Conservation (phyloP, 2,329 filamentous ascomycete genomes). For the Colletotrichum spinosum region DNA sequence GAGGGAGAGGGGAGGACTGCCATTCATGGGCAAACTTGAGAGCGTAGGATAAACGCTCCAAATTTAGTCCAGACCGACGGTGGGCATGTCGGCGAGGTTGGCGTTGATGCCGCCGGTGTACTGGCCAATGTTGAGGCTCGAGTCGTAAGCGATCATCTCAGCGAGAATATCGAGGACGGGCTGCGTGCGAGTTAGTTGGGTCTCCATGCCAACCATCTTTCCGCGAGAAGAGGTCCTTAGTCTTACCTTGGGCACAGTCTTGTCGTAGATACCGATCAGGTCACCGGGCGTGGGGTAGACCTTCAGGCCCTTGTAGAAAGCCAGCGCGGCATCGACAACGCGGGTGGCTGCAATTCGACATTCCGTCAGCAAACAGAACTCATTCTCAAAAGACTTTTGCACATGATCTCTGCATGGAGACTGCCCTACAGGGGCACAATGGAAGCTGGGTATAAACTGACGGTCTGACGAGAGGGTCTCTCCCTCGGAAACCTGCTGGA, state of each 20-base stretch:
- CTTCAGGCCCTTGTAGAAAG: conserved; percentile 98
- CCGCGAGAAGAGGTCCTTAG: not conserved
- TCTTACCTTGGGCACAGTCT: conserved; percentile 92
- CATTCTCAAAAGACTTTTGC: not conserved
- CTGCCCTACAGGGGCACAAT: not conserved
- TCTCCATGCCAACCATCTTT: not conserved
- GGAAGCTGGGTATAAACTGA: conserved; percentile 57
- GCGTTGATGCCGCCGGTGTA: conserved; percentile 46
- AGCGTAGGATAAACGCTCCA: not conserved
- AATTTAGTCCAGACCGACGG: conserved; percentile 66
- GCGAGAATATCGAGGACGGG: conserved; percentile 95
- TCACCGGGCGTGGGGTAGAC: conserved; percentile 95
- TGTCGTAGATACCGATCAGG: conserved; percentile 96
- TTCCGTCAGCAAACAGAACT: conserved; percentile 17
- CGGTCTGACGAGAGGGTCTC: conserved; percentile 86
- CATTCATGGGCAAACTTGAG: conserved; percentile 1
- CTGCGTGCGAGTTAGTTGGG: conserved; percentile 57
- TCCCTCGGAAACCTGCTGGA: conserved; percentile 91
- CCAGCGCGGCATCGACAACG: conserved; percentile 85
- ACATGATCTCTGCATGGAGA: not conserved
- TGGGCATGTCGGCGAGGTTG: conserved; percentile 61
- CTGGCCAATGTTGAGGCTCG: conserved; percentile 71
- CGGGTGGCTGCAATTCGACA: conserved; percentile 23
- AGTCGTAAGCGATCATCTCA: conserved; percentile 97
- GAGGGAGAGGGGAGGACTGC: conserved; percentile 27